These are phyloP conservation scores for Agaricus subrufescens DNA, from an alignment of 768 basidiomycete species.

Conservation along the genomic window DNA sequence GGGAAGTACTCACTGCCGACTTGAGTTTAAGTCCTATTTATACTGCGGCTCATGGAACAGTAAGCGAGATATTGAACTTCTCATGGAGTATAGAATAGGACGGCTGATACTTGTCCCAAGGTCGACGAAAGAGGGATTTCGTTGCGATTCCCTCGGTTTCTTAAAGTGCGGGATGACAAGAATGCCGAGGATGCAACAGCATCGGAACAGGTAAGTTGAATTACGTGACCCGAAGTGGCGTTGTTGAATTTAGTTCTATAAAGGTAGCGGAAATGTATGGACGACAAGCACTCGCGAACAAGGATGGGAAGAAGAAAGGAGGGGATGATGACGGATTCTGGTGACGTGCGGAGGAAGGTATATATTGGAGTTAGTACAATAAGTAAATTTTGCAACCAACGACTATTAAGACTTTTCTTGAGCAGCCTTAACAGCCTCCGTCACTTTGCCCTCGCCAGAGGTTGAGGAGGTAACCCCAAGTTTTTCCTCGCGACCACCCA, in stretches of 20 bases:
- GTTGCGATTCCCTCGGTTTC: slow-evolving; percentile 92
- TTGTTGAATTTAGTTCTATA: background rate
- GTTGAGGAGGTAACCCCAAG: slow-evolving; percentile 31
- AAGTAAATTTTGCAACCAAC: background rate
- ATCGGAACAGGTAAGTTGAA: slow-evolving; percentile 75
- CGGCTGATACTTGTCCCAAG: slow-evolving; percentile 29
- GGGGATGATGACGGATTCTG: slow-evolving; percentile 79
- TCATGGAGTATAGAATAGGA: background rate
- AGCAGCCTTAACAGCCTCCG: slow-evolving; percentile 45
- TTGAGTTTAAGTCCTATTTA: slow-evolving; percentile 95
- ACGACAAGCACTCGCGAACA: slow-evolving; percentile 78
- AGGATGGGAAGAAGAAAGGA: slow-evolving; percentile 64
- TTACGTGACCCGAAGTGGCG: background rate
- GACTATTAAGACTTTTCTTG: slow-evolving; percentile 35
- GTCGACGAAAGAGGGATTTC: slow-evolving; percentile 91
- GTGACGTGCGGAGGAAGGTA: slow-evolving; percentile 27
- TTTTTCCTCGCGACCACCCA: slow-evolving; percentile 80
- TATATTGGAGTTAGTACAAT: slow-evolving; percentile 8
- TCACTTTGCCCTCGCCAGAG: slow-evolving; percentile 35
- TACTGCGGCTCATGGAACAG: slow-evolving; percentile 89
- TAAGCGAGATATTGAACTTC: slow-evolving; percentile 31
- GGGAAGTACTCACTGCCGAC: slow-evolving; percentile 98
- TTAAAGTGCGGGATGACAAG: slow-evolving; percentile 92
- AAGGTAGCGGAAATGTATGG: slow-evolving; percentile 95
- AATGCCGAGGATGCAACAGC: slow-evolving; percentile 87